These are phyloP conservation scores for Golubevia pallescens DNA, from an alignment of 1,284 basidiomycete genomes.

Conservation along the genomic window DNA sequence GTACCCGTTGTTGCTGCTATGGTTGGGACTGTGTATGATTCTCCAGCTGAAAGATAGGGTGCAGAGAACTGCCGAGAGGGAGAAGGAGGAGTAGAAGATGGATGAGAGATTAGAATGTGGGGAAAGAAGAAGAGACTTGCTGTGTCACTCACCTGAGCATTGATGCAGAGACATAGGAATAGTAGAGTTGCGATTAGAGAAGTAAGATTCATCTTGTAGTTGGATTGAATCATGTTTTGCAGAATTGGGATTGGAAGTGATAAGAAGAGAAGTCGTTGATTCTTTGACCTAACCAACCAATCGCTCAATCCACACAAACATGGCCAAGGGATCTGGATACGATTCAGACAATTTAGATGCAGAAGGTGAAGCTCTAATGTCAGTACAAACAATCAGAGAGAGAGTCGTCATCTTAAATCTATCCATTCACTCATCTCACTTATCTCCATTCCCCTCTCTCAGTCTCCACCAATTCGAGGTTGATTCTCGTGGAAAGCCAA, in stretches of 20 bases:
- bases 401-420: no score
- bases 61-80: no score
- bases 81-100: no score
- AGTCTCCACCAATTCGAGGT: constrained; percentile 9
- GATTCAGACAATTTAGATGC: neutral
- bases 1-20: no score
- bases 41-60: no score
- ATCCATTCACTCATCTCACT: neutral
- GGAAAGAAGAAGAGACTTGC: no score
- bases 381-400: neutral
- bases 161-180: no score
- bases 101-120: no score
- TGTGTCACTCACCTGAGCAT: no score
- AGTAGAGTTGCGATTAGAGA: no score
- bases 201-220: neutral
- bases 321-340: neutral
- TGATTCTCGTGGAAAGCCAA: constrained; percentile 5
- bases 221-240: neutral
- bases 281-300: neutral
- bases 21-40: no score
- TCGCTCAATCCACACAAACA: neutral
- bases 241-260: neutral
- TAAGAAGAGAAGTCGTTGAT: neutral
- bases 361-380: neutral
- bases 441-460: neutral